Conservation (phyloP, 192 early-diverging fungal species). For the Entomortierella parvispora region DNA sequence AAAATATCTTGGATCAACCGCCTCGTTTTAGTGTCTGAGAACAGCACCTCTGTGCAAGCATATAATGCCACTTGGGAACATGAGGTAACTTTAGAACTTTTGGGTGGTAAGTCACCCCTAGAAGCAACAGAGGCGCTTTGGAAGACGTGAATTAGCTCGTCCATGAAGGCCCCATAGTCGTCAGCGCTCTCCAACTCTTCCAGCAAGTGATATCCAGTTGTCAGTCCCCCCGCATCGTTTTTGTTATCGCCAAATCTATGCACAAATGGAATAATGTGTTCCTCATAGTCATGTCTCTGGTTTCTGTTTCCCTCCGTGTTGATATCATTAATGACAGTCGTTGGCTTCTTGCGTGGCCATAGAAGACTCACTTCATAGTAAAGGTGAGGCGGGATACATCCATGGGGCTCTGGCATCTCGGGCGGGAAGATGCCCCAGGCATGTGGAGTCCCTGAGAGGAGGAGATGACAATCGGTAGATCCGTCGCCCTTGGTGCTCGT, state of each 20-base stretch:
- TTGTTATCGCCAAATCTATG: conserved; percentile 28
- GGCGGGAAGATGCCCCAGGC: conserved; percentile 22
- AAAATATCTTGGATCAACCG: conserved; percentile 7
- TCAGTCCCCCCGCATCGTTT: conserved; percentile 40
- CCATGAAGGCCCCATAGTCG: conserved; percentile 25
- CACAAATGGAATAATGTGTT: conserved; percentile 22
- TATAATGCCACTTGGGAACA: conserved; percentile 5
- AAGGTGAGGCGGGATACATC: conserved; percentile 40
- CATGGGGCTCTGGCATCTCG: conserved; percentile 31
- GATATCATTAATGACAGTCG: not conserved
- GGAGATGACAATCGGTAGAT: not conserved
- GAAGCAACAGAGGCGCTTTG: not conserved
- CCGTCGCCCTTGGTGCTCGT: not conserved
- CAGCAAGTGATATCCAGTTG: conserved; percentile 16
- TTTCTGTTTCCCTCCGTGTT: not conserved
- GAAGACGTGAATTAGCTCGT: not conserved
- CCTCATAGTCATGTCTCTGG: not conserved
- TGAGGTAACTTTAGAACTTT: too few relatives aligned
- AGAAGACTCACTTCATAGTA: conserved; percentile 22
- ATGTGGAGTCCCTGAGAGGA: conserved; percentile 22
- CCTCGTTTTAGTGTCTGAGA: conserved; percentile 16
- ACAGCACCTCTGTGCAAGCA: conserved; percentile 28
- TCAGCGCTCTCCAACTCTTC: conserved; percentile 35
- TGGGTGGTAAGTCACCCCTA: too few relatives aligned
- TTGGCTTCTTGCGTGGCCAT: not conserved